Evolutionary conservation across 192 early-diverging fungal species (phyloP).

Genomic region (Anaeromyces robustus): DNA sequence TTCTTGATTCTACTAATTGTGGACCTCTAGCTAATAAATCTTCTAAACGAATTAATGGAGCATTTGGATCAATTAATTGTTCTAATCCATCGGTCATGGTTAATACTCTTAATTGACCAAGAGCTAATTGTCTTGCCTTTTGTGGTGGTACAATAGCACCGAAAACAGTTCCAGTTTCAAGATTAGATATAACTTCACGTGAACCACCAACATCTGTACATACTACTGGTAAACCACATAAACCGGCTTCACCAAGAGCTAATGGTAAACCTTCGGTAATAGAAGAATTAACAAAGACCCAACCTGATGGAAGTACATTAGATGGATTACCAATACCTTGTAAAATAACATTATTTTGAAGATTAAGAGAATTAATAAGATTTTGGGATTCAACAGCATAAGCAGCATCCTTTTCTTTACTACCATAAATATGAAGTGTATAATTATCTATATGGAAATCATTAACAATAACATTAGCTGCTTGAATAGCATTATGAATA

Average conservation of each 20-base stretch:
- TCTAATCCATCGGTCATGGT: constrained; percentile 21
- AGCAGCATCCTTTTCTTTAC: constrained; percentile 19
- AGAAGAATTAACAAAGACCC: constrained; percentile 29
- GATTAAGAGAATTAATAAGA: constrained; percentile 13
- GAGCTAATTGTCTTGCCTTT: constrained; percentile 16
- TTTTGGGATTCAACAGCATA: constrained; percentile 17
- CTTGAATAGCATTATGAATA: constrained; percentile 23
- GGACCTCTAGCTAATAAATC: constrained; percentile 13
- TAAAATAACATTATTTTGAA: constrained; percentile 15
- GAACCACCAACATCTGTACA: constrained; percentile 18
- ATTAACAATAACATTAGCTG: constrained; percentile 21
- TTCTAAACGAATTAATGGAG: constrained; percentile 1
- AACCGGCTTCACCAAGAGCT: constrained; percentile 15
- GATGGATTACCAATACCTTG: constrained; percentile 20
- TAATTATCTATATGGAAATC: constrained; percentile 19
- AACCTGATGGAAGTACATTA: constrained; percentile 18
- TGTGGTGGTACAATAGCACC: constrained; percentile 22
- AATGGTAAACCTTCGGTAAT: constrained; percentile 19
- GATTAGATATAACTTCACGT: constrained; percentile 13
- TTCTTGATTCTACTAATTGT: constrained; percentile 8
- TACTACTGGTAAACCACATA: constrained; percentile 16
- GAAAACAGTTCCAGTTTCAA: constrained; percentile 6
- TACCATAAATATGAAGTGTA: constrained; percentile 23
- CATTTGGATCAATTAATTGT: constrained; percentile 5
- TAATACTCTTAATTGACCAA: constrained; percentile 17